Base-by-base conservation (phyloP, 495 filamentous ascomycete genomes). In the Penicillium herquei region DNA sequence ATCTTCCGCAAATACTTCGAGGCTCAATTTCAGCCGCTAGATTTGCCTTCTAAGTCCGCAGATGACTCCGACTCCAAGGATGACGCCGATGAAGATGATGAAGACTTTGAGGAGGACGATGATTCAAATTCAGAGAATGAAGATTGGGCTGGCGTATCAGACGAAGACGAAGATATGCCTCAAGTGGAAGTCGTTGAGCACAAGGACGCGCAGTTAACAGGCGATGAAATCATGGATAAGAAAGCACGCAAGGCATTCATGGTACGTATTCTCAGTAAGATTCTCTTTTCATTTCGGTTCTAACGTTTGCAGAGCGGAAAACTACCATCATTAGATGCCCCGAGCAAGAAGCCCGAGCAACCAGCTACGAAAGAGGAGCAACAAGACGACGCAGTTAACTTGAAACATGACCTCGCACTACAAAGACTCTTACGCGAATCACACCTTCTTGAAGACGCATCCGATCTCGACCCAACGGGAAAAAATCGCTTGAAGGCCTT, bases 321-420 rank as follows among this genome's bases (percentile, higher is more conserved):
- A 59, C 82, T 81, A 68, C 83, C 76, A 69, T 78, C 56, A 69
- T 41, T 69, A 11, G 62, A 70, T 12, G 56, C 63, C 41, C 61
- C 68, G 11, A 52, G 68, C 18, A 69, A 72, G 31, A 31, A 65
- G 13, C 62, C 67, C 8, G 54, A 63, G 32, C 61, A 67, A 16
- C 74, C 68, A 12, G 66, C 59, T 12, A 79, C 66, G 54, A 68
- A 66, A 17, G 73, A 83, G 18, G 78, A 81, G 54, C 76, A 79
- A 39, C 63, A 69, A 11, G 70, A 72, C 3, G 87, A 89, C 62
- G 75, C 79, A 7, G 68, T 74, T 12, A 88, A 90, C 56, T 76
- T 97, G 3, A 93, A 93, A 71, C 94, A 97, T 66, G 94, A 98
- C 62, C 83, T 98, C 18, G 92, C 88, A 9, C 81, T 98, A 16